Conservation (phyloP, 352 stramenopile genomes). For the Globisporangium middletonii region DNA sequence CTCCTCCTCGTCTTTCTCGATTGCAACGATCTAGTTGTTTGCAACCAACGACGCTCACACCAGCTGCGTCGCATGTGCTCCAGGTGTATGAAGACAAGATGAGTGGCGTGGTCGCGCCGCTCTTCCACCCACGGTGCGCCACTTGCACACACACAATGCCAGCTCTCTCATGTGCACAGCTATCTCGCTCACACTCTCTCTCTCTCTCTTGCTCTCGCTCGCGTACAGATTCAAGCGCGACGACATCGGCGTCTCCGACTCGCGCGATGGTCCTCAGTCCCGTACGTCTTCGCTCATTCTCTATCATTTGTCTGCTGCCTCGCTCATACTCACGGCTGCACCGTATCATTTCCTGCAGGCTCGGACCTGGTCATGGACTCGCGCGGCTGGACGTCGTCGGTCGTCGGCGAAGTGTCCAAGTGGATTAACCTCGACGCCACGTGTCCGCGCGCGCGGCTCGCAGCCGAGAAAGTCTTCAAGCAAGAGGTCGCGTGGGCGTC, state of each 20-base stretch:
- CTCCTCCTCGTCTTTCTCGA: not conserved
- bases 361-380: conserved; percentile 84
- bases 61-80: not conserved
- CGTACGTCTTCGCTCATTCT: conserved; percentile 23
- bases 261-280: conserved; percentile 46
- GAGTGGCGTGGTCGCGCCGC: conserved; percentile 64
- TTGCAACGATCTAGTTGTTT: not conserved
- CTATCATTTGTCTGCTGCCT: not conserved
- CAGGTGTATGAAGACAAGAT: conserved; percentile 76
- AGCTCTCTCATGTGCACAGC: not conserved
- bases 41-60: not conserved
- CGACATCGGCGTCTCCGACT: conserved; percentile 49
- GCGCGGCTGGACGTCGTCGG: conserved; percentile 72
- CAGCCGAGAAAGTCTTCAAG: conserved; percentile 76
- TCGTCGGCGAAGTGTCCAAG: conserved; percentile 74
- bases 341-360: conserved; percentile 16
- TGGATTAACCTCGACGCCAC: conserved; percentile 72
- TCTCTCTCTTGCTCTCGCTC: not conserved
- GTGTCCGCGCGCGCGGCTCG: conserved; percentile 30
- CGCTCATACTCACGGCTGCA: not conserved
- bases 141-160: not conserved
- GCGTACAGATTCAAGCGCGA: conserved; percentile 61
- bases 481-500: conserved; percentile 94
- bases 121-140: conserved; percentile 76
- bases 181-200: not conserved